Percentiles rank a stretch among this genome's conserved stretches.
These are phyloP conservation scores for Zychaea mexicana DNA, from an alignment of 371 early-diverging fungal species.

Conservation along the genomic window DNA sequence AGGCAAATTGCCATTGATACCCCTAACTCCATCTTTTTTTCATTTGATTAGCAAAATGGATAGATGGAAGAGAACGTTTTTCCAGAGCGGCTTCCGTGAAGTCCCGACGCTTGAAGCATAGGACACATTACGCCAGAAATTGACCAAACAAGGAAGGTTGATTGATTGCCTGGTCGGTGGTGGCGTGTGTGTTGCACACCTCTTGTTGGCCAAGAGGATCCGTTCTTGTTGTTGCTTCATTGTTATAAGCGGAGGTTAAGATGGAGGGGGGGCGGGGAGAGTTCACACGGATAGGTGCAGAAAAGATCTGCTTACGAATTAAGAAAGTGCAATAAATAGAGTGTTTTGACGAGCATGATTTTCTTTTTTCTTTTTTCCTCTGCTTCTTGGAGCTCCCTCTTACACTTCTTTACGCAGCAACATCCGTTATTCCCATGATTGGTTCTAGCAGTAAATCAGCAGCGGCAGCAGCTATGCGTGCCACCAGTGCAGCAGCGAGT, in stretches of 20 bases:
- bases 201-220: neutral
- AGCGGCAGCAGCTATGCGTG: slow-evolving; percentile 11
- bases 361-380: neutral
- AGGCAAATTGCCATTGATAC: neutral
- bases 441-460: slow-evolving; percentile 6
- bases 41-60: neutral
- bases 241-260: neutral
- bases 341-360: neutral
- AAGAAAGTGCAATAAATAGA: neutral
- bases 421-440: neutral
- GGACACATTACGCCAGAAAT: neutral
- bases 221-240: too few species aligned
- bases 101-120: neutral
- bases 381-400: neutral
- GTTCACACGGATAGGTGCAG: slow-evolving; percentile 5
- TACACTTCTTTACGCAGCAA: neutral
- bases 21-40: too few species aligned
- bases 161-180: too few species aligned
- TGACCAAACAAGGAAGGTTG: neutral
- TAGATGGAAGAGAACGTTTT: neutral
- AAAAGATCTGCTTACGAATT: slow-evolving; percentile 8
- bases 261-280: neutral
- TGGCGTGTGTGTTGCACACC: too few species aligned
- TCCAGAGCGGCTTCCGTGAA: neutral
- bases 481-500: slow-evolving; percentile 13